A percentile compares a stretch with the other conserved stretches of the same genome.
Evolutionary conservation across 2,329 filamentous ascomycete genomes (phyloP).

Genomic region (Fusarium irregulare): DNA sequence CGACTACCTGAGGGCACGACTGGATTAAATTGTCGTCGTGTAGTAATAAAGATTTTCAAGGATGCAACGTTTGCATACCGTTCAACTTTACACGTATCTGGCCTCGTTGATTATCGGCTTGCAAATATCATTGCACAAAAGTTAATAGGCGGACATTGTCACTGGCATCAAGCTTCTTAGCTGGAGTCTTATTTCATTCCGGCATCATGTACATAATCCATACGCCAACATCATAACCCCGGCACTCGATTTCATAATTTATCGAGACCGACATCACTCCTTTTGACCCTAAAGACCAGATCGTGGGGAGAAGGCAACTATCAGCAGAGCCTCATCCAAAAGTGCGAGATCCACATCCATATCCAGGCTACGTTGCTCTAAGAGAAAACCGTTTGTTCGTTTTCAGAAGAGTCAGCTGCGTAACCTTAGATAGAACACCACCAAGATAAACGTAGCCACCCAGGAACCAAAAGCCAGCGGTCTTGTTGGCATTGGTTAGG

Average conservation of each 20-base stretch:
- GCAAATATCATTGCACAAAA: neutral
- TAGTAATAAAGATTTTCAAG: conserved; percentile 37
- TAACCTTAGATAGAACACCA: conserved; percentile 21
- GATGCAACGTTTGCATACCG: conserved; percentile 37
- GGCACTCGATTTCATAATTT: conserved; percentile 34
- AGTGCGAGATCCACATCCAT: conserved; percentile 36
- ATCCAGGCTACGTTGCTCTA: conserved; percentile 10
- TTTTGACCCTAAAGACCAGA: conserved; percentile 39
- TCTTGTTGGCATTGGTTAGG: conserved; percentile 5
- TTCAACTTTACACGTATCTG: neutral
- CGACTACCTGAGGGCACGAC: conserved; percentile 6
- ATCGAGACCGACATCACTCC: conserved; percentile 32
- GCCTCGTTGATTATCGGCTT: neutral
- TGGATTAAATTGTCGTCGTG: conserved; percentile 19
- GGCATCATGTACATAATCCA: conserved; percentile 47
- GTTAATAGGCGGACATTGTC: neutral
- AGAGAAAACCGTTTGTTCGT: conserved; percentile 6
- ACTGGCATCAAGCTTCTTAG: neutral
- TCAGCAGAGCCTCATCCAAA: conserved; percentile 35
- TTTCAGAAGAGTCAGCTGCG: conserved; percentile 11
- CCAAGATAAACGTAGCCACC: conserved; percentile 19
- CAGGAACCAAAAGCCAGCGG: conserved; percentile 16
- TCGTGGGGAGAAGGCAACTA: conserved; percentile 25
- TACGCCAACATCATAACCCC: conserved; percentile 43
- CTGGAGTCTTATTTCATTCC: conserved; percentile 45